Percentiles rank a stretch among this genome's conserved stretches.
phyloP scores from a whole-genome alignment of 1,139 yeast genomes.

The Waltiozyma sp. region DNA sequence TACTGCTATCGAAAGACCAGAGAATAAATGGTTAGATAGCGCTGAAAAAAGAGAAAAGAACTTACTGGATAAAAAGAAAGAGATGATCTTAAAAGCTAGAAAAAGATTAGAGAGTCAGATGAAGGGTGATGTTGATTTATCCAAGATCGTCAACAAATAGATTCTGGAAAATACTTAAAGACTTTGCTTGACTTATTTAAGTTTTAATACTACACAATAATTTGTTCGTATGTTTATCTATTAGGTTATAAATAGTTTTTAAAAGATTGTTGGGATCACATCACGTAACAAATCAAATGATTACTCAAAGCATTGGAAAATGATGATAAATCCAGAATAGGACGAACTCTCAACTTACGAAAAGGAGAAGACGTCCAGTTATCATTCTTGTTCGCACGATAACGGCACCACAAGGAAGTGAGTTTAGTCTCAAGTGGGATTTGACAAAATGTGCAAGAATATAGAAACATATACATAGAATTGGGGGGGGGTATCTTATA shows the following conservation, averaged over 20 bases:
- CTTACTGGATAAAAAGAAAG: constrained; percentile 35
- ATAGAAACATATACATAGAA: no score
- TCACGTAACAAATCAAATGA: constrained; percentile 2
- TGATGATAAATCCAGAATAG: neutral
- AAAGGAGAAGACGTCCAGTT: neutral
- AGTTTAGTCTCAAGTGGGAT: constrained; percentile 18
- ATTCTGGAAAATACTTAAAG: no score
- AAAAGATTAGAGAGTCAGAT: constrained; percentile 25
- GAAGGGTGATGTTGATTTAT: constrained; percentile 15
- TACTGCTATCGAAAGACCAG: neutral
- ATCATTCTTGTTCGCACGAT: constrained; percentile 18
- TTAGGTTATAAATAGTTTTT: no score
- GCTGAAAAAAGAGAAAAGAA: constrained; percentile 30
- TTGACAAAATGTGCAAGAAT: constrained; percentile 19
- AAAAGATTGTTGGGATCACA: neutral
- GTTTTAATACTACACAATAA: neutral
- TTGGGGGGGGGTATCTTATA: no score
- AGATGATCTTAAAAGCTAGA: constrained; percentile 41
- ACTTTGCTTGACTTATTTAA: no score
- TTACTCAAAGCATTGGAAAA: constrained; percentile 1
- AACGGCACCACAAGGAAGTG: constrained; percentile 21
- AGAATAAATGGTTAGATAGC: constrained; percentile 24
- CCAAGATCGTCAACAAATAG: neutral
- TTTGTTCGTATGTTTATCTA: no score
- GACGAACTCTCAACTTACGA: neutral